Conservation (phyloP, 805 yeast genomes). For the Candida hispaniensis region DNA sequence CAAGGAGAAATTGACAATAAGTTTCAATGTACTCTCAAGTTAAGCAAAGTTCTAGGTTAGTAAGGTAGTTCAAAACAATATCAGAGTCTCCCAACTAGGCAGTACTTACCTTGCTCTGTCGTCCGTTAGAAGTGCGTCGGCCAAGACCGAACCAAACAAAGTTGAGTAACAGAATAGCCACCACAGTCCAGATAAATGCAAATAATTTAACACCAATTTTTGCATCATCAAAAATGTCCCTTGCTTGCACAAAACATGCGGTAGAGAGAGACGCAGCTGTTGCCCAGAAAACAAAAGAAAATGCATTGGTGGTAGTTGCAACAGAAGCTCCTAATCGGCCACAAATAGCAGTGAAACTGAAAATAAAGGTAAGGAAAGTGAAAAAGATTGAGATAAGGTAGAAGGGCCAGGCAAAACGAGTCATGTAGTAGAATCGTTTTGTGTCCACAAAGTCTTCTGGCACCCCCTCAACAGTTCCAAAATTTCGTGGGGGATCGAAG, state of each 20-base stretch:
- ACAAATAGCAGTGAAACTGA: conserved; percentile 22
- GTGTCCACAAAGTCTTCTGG: conserved; percentile 46
- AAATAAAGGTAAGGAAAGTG: conserved; percentile 38
- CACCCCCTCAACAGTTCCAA: conserved; percentile 41
- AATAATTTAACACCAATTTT: conserved; percentile 30
- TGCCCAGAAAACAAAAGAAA: conserved; percentile 24
- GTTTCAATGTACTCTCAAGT: no score
- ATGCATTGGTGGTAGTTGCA: conserved; percentile 22
- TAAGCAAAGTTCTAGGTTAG: no score
- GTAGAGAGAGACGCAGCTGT: conserved; percentile 58
- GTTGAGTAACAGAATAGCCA: conserved; percentile 28
- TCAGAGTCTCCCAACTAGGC: no score
- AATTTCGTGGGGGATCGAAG: conserved; percentile 71
- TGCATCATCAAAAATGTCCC: conserved; percentile 44
- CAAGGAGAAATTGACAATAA: no score
- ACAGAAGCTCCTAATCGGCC: conserved; percentile 24
- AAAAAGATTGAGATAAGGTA: conserved; percentile 47
- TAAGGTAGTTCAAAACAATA: no score
- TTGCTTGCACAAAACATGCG: conserved; percentile 61
- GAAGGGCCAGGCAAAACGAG: conserved; percentile 61
- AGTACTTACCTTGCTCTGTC: no score
- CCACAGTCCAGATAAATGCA: conserved; percentile 55
- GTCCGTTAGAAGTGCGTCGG: conserved; percentile 16
- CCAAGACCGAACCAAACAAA: conserved; percentile 26
- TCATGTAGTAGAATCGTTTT: conserved; percentile 47